These are phyloP conservation scores for Penicillium palitans DNA, from an alignment of 2,329 filamentous ascomycete species.

Conservation along the genomic window DNA sequence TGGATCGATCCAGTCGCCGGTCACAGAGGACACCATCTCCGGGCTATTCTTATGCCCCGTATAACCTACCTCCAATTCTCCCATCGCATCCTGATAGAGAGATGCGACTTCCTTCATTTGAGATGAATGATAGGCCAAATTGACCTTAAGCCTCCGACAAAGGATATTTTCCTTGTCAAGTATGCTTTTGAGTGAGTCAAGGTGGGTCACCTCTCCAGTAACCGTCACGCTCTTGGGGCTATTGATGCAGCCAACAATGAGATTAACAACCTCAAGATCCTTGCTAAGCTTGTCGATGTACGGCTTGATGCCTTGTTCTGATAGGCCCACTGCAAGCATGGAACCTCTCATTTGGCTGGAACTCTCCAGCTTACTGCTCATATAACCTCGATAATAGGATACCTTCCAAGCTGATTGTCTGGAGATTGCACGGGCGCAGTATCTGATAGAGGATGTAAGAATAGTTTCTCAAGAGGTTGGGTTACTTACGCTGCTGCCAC, in stretches of 20 bases:
- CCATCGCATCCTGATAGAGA: neutral
- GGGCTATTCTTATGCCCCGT: neutral
- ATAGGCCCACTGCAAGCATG: conserved; percentile 4
- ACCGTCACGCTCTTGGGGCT: conserved; percentile 9
- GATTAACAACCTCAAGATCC: neutral
- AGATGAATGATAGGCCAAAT: conserved; percentile 20
- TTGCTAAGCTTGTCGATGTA: neutral
- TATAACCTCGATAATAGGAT: conserved; percentile 23
- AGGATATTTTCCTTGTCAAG: conserved; percentile 1
- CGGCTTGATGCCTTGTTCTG: neutral
- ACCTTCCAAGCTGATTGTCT: conserved; percentile 14
- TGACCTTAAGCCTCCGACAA: conserved; percentile 12
- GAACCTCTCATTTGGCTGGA: neutral
- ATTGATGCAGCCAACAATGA: conserved; percentile 10
- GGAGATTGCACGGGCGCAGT: conserved; percentile 16
- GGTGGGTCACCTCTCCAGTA: neutral
- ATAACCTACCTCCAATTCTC: neutral
- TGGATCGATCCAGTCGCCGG: conserved; percentile 4
- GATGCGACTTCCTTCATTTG: conserved; percentile 10
- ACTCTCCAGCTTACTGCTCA: neutral
- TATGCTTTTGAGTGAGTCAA: conserved; percentile 4
- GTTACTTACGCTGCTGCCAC: conserved; percentile 28
- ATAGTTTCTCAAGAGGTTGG: neutral
- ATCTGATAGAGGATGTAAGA: neutral
- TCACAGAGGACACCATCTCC: conserved; percentile 1